Evolutionary conservation across 441 rosid species (phyloP).

Genomic region (Aquilaria agallochum): DNA sequence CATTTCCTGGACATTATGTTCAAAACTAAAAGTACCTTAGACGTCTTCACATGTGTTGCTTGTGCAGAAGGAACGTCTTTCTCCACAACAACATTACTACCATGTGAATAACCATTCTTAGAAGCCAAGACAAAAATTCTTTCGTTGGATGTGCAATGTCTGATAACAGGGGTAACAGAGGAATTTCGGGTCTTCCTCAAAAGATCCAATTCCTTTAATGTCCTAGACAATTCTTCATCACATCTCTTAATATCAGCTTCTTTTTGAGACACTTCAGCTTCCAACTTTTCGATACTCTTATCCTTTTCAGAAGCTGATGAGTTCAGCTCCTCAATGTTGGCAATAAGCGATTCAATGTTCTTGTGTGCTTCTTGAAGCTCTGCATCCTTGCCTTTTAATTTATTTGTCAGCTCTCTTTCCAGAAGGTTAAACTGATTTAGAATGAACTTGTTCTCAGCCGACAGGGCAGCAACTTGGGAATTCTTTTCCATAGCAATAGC

Average conservation of each 20-base stretch:
- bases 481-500: conserved; percentile 48
- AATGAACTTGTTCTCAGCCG: conserved; percentile 62
- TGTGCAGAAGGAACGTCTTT: conserved; percentile 32
- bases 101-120: conserved; percentile 8
- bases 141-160: conserved; percentile 25
- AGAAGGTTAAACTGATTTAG: conserved; percentile 63
- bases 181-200: conserved; percentile 35
- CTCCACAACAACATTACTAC: conserved; percentile 22
- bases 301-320: conserved; percentile 59
- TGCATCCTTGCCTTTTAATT: conserved; percentile 46
- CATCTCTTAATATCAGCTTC: conserved; percentile 38
- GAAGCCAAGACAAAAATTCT: conserved; percentile 16
- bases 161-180: conserved; percentile 38
- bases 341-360: conserved; percentile 44
- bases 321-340: conserved; percentile 46
- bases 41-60: conserved; percentile 18
- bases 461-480: conserved; percentile 46
- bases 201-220: conserved; percentile 42
- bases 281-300: conserved; percentile 40
- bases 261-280: conserved; percentile 39
- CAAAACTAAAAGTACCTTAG: conserved; percentile 38
- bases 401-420: conserved; percentile 45
- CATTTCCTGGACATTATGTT: background rate
- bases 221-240: conserved; percentile 24
- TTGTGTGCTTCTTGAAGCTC: conserved; percentile 49